Base-by-base conservation (phyloP, 768 basidiomycete species). In the Xerocomellus intermedius region DNA sequence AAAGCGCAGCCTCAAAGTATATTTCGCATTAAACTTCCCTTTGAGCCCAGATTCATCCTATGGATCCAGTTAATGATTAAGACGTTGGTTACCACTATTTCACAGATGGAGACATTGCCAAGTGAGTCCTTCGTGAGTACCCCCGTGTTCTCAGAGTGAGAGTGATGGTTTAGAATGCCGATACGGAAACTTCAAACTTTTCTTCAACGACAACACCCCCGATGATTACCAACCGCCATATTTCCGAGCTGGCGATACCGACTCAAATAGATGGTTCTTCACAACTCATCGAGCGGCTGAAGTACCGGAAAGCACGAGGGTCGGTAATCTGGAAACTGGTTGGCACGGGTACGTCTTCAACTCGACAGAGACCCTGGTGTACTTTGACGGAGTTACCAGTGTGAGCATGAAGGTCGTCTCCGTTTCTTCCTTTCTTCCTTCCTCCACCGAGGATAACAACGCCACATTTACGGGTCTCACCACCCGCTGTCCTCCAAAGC, bases 131-230 rank as follows among this genome's bases (percentile, higher is more conserved):
- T 8, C 44, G 38, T 21, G 10, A 49, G 21, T 50, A 3, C 21
- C 58, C 33, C 49, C 13, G 5, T 43, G 49, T 50, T 48, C 28
- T 26, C 26, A n/a, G 13, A 42, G 17, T 56, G 22, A 47, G n/a
- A n/a, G n/a, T 37, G 39, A 33, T 37, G n/a, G n/a, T 19, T 17
- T 64, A 90, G 91, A 84, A 62, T 85, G 85, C 44, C 86, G 92
- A 33, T 94, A 79, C 64, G 89, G 91, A n/a, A 90, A 87, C 21
- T 91, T 94, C 76, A 94, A 95, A 67, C 71, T 91, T 12, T 91
- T 87, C 66, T 94, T 93, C 68, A 87, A 86, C 14, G 85, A 90
- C 44, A 77, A 82, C 21, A 86, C 91, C 13, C 93, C 93, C 0
- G 74, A 77, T 9, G 85, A 92, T 48, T 95, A 95, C 63, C 89